Evolutionary conservation across 169 alveolate genomes (phyloP).

Genomic region (Plasmodium relictum): DNA sequence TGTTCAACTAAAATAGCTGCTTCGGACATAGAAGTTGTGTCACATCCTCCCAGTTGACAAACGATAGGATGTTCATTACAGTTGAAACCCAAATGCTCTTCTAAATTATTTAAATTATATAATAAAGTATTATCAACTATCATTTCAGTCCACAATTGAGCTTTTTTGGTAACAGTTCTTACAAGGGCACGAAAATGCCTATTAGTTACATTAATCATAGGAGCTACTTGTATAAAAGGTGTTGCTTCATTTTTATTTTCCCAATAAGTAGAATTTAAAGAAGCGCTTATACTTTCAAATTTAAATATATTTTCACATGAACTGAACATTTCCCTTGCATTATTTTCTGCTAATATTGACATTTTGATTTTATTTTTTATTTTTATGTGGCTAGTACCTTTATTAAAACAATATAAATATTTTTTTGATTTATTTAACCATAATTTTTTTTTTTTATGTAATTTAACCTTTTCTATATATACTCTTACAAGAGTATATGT

Average conservation of each 20-base stretch:
- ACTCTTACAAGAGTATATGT: constrained; percentile 54
- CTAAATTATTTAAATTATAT: constrained; percentile 78
- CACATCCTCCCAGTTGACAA: constrained; percentile 96
- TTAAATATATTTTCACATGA: constrained; percentile 29
- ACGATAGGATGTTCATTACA: constrained; percentile 90
- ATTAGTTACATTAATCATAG: constrained; percentile 96
- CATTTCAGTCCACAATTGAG: constrained; percentile 96
- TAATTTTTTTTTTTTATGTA: constrained; percentile 10
- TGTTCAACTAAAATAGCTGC: constrained; percentile 92
- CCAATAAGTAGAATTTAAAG: constrained; percentile 9
- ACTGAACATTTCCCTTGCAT: constrained; percentile 15
- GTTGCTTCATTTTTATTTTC: constrained; percentile 6
- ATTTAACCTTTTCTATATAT: constrained; percentile 11
- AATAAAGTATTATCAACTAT: constrained; percentile 89
- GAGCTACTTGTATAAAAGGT: constrained; percentile 93
- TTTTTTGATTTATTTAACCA: background rate
- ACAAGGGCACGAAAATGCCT: constrained; percentile 88
- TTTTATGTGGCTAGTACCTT: background rate
- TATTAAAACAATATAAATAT: background rate
- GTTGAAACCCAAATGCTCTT: constrained; percentile 80
- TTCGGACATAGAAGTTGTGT: constrained; percentile 89
- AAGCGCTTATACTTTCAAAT: constrained; percentile 37
- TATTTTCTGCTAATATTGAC: constrained; percentile 21
- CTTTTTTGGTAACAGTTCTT: constrained; percentile 89
- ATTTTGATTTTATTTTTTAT: constrained; percentile 8